These are phyloP conservation scores for Ilex paraguariensis DNA, from an alignment of 305 asterid species.

Conservation along the genomic window DNA sequence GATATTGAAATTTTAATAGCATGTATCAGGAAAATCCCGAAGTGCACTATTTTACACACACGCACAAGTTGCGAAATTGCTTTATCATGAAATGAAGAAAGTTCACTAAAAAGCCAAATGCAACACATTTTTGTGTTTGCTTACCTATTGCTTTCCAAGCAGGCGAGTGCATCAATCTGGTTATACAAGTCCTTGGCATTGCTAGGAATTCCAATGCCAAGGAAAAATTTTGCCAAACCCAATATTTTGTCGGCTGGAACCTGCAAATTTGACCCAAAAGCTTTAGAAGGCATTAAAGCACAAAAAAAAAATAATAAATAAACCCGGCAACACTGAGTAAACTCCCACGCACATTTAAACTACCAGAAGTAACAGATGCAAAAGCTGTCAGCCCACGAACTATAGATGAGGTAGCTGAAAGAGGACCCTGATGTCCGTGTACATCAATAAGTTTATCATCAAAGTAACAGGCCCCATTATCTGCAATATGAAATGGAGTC, in stretches of 20 bases:
- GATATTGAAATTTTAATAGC: not conserved
- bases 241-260: slow-evolving; percentile 80
- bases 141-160: slow-evolving; percentile 73
- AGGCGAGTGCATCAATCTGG: slow-evolving; percentile 78
- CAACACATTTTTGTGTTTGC: slow-evolving; percentile 14
- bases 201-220: slow-evolving; percentile 84
- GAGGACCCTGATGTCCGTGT: slow-evolving; percentile 67
- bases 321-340: not conserved
- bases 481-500: slow-evolving; percentile 24
- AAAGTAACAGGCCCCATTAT: slow-evolving; percentile 85
- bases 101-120: slow-evolving; percentile 2
- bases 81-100: not conserved
- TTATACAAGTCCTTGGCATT: slow-evolving; percentile 68
- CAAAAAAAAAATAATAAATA: slow-evolving; percentile 4
- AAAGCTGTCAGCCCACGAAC: slow-evolving; percentile 80
- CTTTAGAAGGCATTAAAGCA: slow-evolving; percentile 10
- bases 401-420: slow-evolving; percentile 79
- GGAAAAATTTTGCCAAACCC: slow-evolving; percentile 90
- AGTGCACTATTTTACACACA: no score
- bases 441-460: slow-evolving; percentile 79
- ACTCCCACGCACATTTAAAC: slow-evolving; percentile 46
- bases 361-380: slow-evolving; percentile 58
- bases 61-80: no score
- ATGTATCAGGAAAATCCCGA: slow-evolving; percentile 1
- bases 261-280: slow-evolving; percentile 39